Evolutionary conservation across 2,329 filamentous ascomycete genomes (phyloP).

Genomic region (Chalara sp.): DNA sequence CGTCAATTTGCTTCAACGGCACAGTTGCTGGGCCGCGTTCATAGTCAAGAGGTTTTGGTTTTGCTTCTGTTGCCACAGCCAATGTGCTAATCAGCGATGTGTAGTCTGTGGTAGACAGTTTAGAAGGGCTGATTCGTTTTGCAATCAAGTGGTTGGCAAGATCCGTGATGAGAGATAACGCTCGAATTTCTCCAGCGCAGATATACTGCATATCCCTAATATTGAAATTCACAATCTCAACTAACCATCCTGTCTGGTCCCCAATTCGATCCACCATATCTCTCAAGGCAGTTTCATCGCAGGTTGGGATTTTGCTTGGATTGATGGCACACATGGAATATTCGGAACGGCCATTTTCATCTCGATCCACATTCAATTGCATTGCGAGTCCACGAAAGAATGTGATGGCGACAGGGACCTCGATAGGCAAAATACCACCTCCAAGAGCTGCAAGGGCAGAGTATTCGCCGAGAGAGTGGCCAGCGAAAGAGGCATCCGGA

Average conservation of each 20-base stretch:
- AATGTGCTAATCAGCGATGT: neutral
- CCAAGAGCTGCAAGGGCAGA: conserved; percentile 88
- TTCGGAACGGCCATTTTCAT: conserved; percentile 83
- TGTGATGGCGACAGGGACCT: conserved; percentile 89
- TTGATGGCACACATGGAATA: conserved; percentile 99
- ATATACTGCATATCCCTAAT: conserved; percentile 35
- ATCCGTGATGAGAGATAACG: conserved; percentile 33
- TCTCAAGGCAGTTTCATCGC: conserved; percentile 40
- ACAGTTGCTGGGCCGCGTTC: conserved; percentile 33
- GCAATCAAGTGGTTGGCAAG: conserved; percentile 58
- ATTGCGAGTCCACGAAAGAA: conserved; percentile 46
- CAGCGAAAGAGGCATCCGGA: conserved; percentile 56
- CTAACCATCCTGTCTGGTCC: conserved; percentile 83
- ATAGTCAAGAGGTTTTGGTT: conserved; percentile 40
- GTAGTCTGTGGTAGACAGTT: neutral
- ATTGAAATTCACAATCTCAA: conserved; percentile 98
- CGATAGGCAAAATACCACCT: conserved; percentile 87
- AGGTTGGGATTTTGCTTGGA: conserved; percentile 56
- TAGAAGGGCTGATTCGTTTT: conserved; percentile 15
- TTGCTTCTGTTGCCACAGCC: neutral
- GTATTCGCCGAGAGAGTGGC: conserved; percentile 97
- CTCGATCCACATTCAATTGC: conserved; percentile 74
- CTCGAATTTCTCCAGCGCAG: conserved; percentile 24
- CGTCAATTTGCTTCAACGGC: conserved; percentile 27
- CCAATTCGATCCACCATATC: conserved; percentile 59